Percentiles rank a stretch among this genome's conserved stretches.
Evolutionary conservation across 2,329 filamentous ascomycete species (phyloP).

Genomic region (Talaromyces sp.): DNA sequence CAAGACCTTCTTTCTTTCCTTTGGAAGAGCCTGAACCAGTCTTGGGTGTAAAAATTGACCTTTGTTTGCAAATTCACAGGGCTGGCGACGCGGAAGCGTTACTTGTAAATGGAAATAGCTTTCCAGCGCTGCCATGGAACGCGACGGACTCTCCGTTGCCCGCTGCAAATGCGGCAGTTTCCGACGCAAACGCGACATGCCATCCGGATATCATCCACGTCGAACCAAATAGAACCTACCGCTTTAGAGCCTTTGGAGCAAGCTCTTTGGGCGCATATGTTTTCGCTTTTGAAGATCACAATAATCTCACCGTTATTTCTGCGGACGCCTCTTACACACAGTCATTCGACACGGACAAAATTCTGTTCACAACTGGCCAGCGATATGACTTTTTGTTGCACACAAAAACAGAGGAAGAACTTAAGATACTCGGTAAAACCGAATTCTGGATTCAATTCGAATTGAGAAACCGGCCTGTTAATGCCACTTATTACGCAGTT

Average conservation of each 20-base stretch:
- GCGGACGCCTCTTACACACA: constrained; percentile 50
- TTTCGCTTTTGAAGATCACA: constrained; percentile 55
- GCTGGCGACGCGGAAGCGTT: constrained; percentile 58
- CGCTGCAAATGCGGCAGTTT: background rate
- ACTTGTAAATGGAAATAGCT: constrained; percentile 56
- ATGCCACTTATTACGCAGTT: constrained; percentile 28
- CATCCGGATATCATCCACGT: constrained; percentile 55
- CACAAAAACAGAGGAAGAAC: constrained; percentile 43
- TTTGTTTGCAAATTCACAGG: constrained; percentile 37
- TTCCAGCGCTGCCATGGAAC: constrained; percentile 32
- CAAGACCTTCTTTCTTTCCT: background rate
- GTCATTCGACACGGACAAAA: constrained; percentile 39
- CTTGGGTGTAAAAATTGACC: background rate
- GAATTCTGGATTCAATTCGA: constrained; percentile 47
- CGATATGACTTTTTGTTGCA: constrained; percentile 58
- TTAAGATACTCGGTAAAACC: constrained; percentile 37
- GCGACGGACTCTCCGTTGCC: constrained; percentile 19
- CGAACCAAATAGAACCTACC: constrained; percentile 59
- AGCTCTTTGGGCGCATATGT: constrained; percentile 50
- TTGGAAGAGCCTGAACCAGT: no score
- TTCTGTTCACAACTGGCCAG: constrained; percentile 59
- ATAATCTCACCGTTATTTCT: constrained; percentile 58
- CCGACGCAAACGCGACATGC: constrained; percentile 28
- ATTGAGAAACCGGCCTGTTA: constrained; percentile 25
- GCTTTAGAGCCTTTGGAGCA: constrained; percentile 58